These are phyloP conservation scores for Pelargonium myrrhifolium DNA, from an alignment of 441 rosid species.

Conservation along the genomic window DNA sequence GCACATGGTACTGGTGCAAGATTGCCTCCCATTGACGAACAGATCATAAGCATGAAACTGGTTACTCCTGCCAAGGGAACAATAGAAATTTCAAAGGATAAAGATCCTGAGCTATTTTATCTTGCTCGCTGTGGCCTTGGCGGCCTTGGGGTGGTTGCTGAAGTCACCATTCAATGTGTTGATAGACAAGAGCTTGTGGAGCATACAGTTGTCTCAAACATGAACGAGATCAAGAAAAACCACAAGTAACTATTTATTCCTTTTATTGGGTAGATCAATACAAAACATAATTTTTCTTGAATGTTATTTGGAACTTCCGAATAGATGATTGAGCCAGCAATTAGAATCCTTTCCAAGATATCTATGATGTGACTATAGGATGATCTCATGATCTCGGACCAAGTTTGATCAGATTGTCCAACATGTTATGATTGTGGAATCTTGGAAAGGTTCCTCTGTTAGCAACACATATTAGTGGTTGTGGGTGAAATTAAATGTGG, in stretches of 20 bases:
- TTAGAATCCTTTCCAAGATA: not conserved
- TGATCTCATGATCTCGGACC: not conserved
- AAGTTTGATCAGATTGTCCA: not conserved
- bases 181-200: slow-evolving; percentile 91
- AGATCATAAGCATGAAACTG: slow-evolving; percentile 78
- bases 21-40: slow-evolving; percentile 94
- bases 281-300: slow-evolving; percentile 1
- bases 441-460: not conserved
- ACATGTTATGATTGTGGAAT: not conserved
- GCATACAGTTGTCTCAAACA: slow-evolving; percentile 62
- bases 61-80: slow-evolving; percentile 97
- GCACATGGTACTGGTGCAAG: slow-evolving; percentile 97
- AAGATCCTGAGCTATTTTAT: slow-evolving; percentile 81
- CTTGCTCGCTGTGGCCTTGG: slow-evolving; percentile 92
- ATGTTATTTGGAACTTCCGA: not conserved
- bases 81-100: slow-evolving; percentile 72
- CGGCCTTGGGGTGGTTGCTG: slow-evolving; percentile 94
- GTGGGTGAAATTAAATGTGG: no score
- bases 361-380: not conserved
- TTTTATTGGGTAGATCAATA: not conserved
- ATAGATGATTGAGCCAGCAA: slow-evolving; percentile 13
- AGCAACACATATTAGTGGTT: not conserved
- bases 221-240: slow-evolving; percentile 76
- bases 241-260: slow-evolving; percentile 54
- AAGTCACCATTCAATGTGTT: slow-evolving; percentile 89